Conservation (phyloP, 192 early-diverging fungal species). For the Lunasporangiospora selenospora region DNA sequence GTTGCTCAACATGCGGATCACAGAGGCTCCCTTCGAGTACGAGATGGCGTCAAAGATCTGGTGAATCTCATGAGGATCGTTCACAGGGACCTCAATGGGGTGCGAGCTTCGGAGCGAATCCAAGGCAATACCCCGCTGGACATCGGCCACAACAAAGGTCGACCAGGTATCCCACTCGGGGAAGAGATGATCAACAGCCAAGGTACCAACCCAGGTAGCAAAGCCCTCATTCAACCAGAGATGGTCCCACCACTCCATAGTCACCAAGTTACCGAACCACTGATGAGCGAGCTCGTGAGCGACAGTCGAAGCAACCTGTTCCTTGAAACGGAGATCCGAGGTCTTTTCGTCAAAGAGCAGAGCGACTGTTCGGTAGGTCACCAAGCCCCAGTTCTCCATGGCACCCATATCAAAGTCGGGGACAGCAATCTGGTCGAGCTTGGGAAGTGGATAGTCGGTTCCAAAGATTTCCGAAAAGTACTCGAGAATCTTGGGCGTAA, state of each 20-base stretch:
- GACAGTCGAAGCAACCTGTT: conserved; percentile 86
- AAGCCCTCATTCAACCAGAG: conserved; percentile 99
- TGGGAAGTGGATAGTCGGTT: conserved; percentile 89
- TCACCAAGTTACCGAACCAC: conserved; percentile 97
- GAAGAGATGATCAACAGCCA: conserved; percentile 89
- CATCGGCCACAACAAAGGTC: conserved; percentile 76
- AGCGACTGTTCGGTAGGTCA: conserved; percentile 88
- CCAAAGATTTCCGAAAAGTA: conserved; percentile 90
- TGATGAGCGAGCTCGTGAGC: conserved; percentile 89
- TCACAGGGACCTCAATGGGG: conserved; percentile 91
- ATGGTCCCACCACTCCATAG: conserved; percentile 94
- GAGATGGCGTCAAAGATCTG: conserved; percentile 97
- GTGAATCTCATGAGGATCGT: conserved; percentile 83
- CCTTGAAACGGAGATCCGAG: conserved; percentile 77
- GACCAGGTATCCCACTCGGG: conserved; percentile 96
- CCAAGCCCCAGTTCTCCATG: conserved; percentile 99
- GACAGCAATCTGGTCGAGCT: conserved; percentile 89
- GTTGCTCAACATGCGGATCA: conserved; percentile 92
- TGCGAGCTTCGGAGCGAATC: conserved; percentile 91
- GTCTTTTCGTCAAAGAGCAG: conserved; percentile 85
- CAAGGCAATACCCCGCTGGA: conserved; percentile 75
- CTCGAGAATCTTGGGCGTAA: conserved; percentile 81
- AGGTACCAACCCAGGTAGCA: conserved; percentile 93
- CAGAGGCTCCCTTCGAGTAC: conserved; percentile 90
- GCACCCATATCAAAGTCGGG: conserved; percentile 86